Evolutionary conservation across 352 stramenopile genomes (phyloP).

Genomic region (Phytophthora foliorum): DNA sequence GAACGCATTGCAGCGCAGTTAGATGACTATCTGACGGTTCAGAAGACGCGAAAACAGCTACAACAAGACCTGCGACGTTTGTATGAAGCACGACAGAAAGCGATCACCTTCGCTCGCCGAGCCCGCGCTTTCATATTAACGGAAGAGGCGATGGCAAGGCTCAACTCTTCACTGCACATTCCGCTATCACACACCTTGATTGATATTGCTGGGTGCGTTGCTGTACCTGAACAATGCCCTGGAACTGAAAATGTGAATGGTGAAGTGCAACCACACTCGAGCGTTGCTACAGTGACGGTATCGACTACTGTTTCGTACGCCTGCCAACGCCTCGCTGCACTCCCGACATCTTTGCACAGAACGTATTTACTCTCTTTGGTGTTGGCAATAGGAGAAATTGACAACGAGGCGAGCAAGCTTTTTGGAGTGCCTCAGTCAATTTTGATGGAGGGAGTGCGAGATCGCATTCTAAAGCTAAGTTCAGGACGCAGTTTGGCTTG

Average conservation of each 20-base stretch:
- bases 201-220: slow-evolving; percentile 23
- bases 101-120: slow-evolving; percentile 30
- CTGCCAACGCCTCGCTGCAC: slow-evolving; percentile 32
- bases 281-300: slow-evolving; percentile 9
- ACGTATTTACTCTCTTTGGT: slow-evolving; percentile 41
- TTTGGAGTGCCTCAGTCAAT: background rate
- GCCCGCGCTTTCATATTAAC: slow-evolving; percentile 31
- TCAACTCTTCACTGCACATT: slow-evolving; percentile 22
- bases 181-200: slow-evolving; percentile 25
- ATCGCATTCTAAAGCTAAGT: slow-evolving; percentile 24
- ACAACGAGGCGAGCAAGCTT: slow-evolving; percentile 2
- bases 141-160: slow-evolving; percentile 30
- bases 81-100: slow-evolving; percentile 15
- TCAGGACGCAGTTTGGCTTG: slow-evolving; percentile 22
- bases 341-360: slow-evolving; percentile 39
- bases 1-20: slow-evolving; percentile 43
- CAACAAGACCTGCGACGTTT: slow-evolving; percentile 19
- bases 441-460: slow-evolving; percentile 10
- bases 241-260: background rate
- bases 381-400: slow-evolving; percentile 21
- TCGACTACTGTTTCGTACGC: slow-evolving; percentile 31
- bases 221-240: background rate
- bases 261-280: background rate
- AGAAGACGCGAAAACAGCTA: slow-evolving; percentile 24
- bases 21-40: slow-evolving; percentile 32